Base-by-base conservation (phyloP, 495 filamentous ascomycete genomes). In the Xeromyces bisporus region DNA sequence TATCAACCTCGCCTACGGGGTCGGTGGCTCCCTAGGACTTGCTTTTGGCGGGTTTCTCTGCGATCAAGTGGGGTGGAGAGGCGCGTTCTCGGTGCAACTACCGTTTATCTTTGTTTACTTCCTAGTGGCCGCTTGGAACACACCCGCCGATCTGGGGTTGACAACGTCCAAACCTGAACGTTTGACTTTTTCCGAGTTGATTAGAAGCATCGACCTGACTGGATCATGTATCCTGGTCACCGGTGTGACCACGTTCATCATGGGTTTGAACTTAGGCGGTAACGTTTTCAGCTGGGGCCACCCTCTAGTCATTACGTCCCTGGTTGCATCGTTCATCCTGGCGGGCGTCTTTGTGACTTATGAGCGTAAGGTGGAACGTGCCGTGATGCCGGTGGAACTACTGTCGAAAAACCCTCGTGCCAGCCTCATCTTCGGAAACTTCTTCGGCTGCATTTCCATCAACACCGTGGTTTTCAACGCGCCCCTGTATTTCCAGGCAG, bases 401-500 rank as follows among this genome's bases (percentile, higher is more conserved):
- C 42, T 87, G 2, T 53, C 54, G 11, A 58, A 64, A 17, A 51
- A 65, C 2, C 77, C 80, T 3, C 64, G 71, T 6, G 70, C 66
- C 11, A 71, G 69, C 35, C 56, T 84, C n/a, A 66, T 83, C 28
- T 70, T 81, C 39, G 65, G 67, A 20, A 83, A 79, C 47, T 71
- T 71, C 50, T 72, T 82, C 38, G 68, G 62, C 1, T 50, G 66
- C 10, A 58, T 80, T 15, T 60, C 75, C 3, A 43, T 73, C 33
- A 77, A 80, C 47, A 71, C 75, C 11, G 68, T 81, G 40, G 48
- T 78, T 27, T 87, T 85, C 53, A 85, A 87, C 46, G 67, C 75
- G 29, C 80, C 79, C 0, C 56, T 87, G 13, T 87, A 74, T 57
- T 87, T 85, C 55, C 78, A 84, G 50, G 77, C 73, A 17, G 78